These are phyloP conservation scores for Cornus suecica DNA, from an alignment of 148 eudicot species.

Conservation along the genomic window DNA sequence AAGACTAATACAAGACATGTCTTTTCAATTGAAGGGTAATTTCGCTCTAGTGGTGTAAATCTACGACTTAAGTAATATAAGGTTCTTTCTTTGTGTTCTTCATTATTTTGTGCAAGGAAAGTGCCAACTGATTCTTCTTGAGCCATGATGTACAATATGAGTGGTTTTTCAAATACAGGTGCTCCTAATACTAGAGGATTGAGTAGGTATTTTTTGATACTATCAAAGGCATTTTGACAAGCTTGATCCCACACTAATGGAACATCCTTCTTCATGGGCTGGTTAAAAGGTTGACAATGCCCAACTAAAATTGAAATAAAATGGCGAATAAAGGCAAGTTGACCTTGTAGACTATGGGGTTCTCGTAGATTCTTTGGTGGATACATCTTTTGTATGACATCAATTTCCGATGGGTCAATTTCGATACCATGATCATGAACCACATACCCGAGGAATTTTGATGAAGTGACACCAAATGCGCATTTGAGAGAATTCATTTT, in stretches of 20 bases:
- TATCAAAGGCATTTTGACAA: neutral
- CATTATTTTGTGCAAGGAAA: conserved; percentile 1
- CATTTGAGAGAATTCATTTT: too few relatives aligned
- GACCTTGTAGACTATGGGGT: neutral
- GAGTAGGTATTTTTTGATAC: neutral
- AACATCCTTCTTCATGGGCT: too few relatives aligned
- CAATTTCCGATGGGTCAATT: too few relatives aligned
- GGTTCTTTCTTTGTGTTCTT: neutral
- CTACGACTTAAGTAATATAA: too few relatives aligned
- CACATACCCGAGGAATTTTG: too few relatives aligned
- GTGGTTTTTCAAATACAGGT: too few relatives aligned
- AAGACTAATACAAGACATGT: neutral
- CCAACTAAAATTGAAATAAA: conserved; percentile 14
- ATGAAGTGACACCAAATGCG: too few relatives aligned
- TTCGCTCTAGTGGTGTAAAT: neutral
- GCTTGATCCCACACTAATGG: conserved; percentile 13
- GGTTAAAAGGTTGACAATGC: conserved; percentile 5
- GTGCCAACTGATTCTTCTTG: neutral
- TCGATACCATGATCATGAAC: too few relatives aligned
- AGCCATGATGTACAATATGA: too few relatives aligned
- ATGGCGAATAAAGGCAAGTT: neutral
- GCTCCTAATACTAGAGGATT: neutral
- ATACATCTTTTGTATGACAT: neutral
- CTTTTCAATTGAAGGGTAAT: neutral
- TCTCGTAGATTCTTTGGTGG: neutral